Base-by-base conservation (phyloP, 1,284 basidiomycete genomes). In the Chondrostereum purpureum region DNA sequence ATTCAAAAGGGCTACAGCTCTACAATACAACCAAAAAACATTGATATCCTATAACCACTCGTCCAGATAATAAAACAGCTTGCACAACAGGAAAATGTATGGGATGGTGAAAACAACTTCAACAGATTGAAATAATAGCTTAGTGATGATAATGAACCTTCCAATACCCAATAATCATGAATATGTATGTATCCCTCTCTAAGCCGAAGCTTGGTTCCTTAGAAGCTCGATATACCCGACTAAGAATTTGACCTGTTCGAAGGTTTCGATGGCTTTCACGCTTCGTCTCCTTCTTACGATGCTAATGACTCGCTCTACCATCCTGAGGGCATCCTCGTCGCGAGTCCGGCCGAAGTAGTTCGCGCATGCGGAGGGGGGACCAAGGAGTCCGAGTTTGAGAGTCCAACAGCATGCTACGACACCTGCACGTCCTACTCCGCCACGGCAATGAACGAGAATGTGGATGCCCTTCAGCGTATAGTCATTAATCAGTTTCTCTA, bases 331-430 rank as follows among this genome's bases (percentile, higher is more conserved):
- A 43, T 73, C 73, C 13, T 19, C 5, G 12, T 36, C 36, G 14
- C 36, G n/a, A 39, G 16, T 31, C 6, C 17, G 39, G 16, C n/a
- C 18, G 2, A n/a, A 18, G 14, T 23, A 14, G 22, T n/a, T 24
- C n/a, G n/a, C n/a, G 18, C 20, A 46, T 14, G 23, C 23, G 11
- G 31, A 14, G 23, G 14, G 22, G 13, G 14, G 33, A 20, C 85
- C 86, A 53, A 81, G 87, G 13, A 97, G 74, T 4, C 94, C 94
- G 56, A 98, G 82, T 63, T 91, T 94, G 50, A 96, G 71, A 59
- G 91, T 76, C 95, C 95, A 98, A 53, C 87, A 88, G 55, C 88
- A 92, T 1, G 94, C 94, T 24, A 97, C 77, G 34, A 98, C 74
- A 1, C 94, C 94, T 0, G 95, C 95, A 19, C 95, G 78, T 1